Evolutionary conservation across 176 grass and related monocot species (phyloP).

Genomic region (Oryza officinalis): DNA sequence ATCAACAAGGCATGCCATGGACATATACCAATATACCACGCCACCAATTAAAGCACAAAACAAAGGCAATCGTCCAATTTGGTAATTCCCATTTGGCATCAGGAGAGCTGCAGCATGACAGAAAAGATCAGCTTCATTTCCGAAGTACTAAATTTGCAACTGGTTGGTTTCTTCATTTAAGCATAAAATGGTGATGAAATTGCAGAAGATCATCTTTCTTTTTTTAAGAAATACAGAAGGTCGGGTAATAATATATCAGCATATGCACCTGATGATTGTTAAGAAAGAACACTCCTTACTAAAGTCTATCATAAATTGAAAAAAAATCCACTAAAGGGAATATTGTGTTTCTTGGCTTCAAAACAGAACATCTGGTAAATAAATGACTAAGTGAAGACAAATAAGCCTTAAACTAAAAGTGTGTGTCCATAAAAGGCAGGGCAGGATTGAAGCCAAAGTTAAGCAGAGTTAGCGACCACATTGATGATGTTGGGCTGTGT

Average conservation of each 20-base stretch:
- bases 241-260: slow-evolving; percentile 33
- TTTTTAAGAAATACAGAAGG: not conserved
- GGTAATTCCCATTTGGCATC: not conserved
- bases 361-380: slow-evolving; percentile 46
- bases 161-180: not conserved
- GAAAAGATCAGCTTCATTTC: slow-evolving; percentile 7
- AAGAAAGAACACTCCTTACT: slow-evolving; percentile 25
- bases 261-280: slow-evolving; percentile 26
- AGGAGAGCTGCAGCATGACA: not conserved
- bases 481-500: slow-evolving; percentile 67
- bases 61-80: not conserved
- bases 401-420: slow-evolving; percentile 81
- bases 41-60: not conserved
- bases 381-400: slow-evolving; percentile 48
- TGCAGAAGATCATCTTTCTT: not conserved
- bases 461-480: slow-evolving; percentile 49
- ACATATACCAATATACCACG: not conserved
- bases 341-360: slow-evolving; percentile 53
- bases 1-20: not conserved
- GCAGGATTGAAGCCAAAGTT: slow-evolving; percentile 67
- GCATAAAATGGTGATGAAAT: slow-evolving; percentile 1
- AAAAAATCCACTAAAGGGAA: slow-evolving; percentile 30
- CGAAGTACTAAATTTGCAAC: not conserved
- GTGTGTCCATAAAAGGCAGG: slow-evolving; percentile 67
- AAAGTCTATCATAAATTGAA: slow-evolving; percentile 42